Base-by-base conservation (phyloP, 495 filamentous ascomycete genomes). In the Xylaria flabelliformis region DNA sequence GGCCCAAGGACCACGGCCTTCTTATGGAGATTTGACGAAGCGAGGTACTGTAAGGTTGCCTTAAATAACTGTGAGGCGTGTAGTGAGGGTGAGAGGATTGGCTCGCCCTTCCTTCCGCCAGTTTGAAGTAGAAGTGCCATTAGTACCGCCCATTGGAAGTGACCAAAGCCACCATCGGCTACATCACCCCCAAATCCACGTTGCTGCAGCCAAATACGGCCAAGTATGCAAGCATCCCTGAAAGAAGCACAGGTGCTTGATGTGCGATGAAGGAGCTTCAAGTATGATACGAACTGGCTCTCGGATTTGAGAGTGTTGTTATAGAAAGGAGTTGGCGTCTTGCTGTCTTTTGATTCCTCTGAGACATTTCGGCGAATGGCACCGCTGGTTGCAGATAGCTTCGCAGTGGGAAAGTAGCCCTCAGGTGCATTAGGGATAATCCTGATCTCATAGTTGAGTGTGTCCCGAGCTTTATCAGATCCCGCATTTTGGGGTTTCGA, bases 51-150 rank as follows among this genome's bases (percentile, higher is more conserved):
- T 55, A 99, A 76, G 6, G 90, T 90, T 1, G 91, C 94, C 79
- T 97, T 98, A 85, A 99, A 97, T 70, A 98, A 88, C 80, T 99
- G 95, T 56, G 96, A 96, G 82, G 91, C 92, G 81, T 91, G 97
- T 74, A 97, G 92, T 9, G 93, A 92, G 19, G 89, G 82, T 32
- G 93, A 91, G 2, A 99, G 84, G 29, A 94, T 77, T 3, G 90
- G 85, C 64, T 89, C 87, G 5, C 92, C 93, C 73, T 88, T 91
- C 3, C 86, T 85, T 19, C 90, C 92, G 12, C 91, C 91, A 3
- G 89, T 88, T 77, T 94, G 91, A 63, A 98, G 85, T 2, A 98
- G 84, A 24, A 97, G 83, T n/a, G 94, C 92, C 74, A 92, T 86
- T 1, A 94, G 76, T 34, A 89, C 83, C 0, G 91, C 87, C 94